phyloP scores from a whole-genome alignment of 257 asterid genomes.

The Solanum chilense region DNA sequence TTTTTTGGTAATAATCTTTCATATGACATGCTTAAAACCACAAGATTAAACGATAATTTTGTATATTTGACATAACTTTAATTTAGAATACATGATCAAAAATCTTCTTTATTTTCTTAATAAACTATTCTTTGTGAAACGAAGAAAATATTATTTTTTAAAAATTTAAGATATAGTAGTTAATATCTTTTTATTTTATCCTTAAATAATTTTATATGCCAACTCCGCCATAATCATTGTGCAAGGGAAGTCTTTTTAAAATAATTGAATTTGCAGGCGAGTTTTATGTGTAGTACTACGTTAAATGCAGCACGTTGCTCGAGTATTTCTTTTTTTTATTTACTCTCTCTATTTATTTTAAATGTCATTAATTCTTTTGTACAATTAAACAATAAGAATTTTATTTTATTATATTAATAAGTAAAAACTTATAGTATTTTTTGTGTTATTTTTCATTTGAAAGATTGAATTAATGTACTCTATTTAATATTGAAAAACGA shows the following conservation, averaged over 20 bases:
- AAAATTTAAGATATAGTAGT: not conserved
- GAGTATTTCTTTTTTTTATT: not conserved
- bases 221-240: not conserved
- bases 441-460: too few species aligned
- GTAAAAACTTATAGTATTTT: too few species aligned
- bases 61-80: too few species aligned
- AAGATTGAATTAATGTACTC: too few species aligned
- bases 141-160: not conserved
- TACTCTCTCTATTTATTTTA: not conserved
- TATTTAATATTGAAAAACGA: too few species aligned
- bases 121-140: too few species aligned
- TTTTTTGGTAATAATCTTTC: too few species aligned
- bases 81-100: too few species aligned
- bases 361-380: not conserved
- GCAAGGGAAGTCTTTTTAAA: not conserved
- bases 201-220: not conserved
- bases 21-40: rapidly evolving
- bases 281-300: not conserved
- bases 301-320: not conserved
- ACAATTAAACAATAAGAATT: too few species aligned
- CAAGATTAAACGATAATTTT: too few species aligned
- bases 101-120: too few species aligned
- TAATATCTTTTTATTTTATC: not conserved
- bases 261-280: not conserved
- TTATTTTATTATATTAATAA: too few species aligned